phyloP scores from a whole-genome alignment of 2,329 filamentous ascomycete species.

The Alternaria arborescens region DNA sequence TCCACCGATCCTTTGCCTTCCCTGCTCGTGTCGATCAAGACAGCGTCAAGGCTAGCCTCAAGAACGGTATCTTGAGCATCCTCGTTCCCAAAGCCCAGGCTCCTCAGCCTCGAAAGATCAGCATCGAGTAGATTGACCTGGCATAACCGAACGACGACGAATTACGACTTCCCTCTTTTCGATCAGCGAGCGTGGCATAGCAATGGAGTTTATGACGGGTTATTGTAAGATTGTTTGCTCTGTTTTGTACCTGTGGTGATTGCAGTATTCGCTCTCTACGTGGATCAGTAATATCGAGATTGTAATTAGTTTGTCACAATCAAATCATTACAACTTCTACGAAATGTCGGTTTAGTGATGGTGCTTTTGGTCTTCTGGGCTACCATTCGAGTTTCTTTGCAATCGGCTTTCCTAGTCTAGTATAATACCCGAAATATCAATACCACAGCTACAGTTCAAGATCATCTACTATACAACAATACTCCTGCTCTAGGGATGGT shows the following conservation, averaged over 20 bases:
- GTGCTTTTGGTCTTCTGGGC: neutral
- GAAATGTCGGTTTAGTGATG: neutral
- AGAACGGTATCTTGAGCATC: conserved; percentile 67
- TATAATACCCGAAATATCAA: neutral
- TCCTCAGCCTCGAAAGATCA: conserved; percentile 61
- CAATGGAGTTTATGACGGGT: neutral
- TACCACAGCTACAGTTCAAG: neutral
- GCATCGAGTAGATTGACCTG: conserved; percentile 58
- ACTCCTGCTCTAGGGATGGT: neutral
- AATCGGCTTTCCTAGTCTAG: neutral
- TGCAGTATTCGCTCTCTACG: neutral
- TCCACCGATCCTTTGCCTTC: conserved; percentile 68
- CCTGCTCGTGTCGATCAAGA: conserved; percentile 67
- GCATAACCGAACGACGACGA: neutral
- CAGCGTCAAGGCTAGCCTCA: conserved; percentile 67
- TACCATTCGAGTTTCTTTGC: neutral
- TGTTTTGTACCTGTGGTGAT: neutral
- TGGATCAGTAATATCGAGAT: neutral
- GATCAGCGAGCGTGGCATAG: conserved; percentile 1
- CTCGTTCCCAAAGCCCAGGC: conserved; percentile 65
- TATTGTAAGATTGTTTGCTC: neutral
- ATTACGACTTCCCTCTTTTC: conserved; percentile 1
- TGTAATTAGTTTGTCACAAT: neutral
- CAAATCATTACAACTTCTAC: neutral
- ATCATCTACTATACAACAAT: neutral